Conservation (phyloP, 257 asterid species). For the Scutellaria barbata region DNA sequence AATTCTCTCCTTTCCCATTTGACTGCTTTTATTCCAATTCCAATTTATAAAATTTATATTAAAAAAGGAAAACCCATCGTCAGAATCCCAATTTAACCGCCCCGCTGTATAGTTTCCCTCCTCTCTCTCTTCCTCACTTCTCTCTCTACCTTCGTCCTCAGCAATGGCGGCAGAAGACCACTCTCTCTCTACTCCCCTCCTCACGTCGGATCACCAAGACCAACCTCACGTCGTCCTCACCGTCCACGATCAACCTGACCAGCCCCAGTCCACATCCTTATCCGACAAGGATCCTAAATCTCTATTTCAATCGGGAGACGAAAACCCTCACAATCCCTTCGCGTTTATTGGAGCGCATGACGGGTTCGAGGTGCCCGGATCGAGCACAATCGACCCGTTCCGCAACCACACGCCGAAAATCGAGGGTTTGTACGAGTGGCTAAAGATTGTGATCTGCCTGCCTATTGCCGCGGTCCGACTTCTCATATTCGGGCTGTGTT, state of each 20-base stretch:
- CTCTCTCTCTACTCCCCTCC: constrained; percentile 65
- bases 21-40: constrained; percentile 2
- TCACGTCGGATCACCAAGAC: constrained; percentile 39
- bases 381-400: constrained; percentile 82
- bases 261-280: constrained; percentile 25
- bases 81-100: constrained; percentile 32
- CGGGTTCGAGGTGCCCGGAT: constrained; percentile 63
- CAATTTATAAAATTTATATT: not conserved
- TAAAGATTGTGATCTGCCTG: constrained; percentile 74
- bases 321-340: constrained; percentile 49
- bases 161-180: constrained; percentile 46
- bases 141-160: constrained; percentile 29
- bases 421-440: constrained; percentile 91
- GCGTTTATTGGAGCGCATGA: constrained; percentile 63
- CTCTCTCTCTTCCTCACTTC: not conserved
- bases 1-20: constrained; percentile 33
- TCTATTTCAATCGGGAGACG: constrained; percentile 40
- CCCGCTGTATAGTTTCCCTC: constrained; percentile 11
- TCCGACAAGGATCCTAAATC: constrained; percentile 19
- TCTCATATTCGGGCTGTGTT: constrained; percentile 62
- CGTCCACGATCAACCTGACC: constrained; percentile 45
- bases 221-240: constrained; percentile 57
- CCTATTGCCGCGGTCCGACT: constrained; percentile 74
- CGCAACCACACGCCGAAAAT: constrained; percentile 62
- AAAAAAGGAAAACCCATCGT: constrained; percentile 15